These are phyloP conservation scores for Globisporangium emineosum DNA, from an alignment of 352 stramenopile species.

Conservation along the genomic window DNA sequence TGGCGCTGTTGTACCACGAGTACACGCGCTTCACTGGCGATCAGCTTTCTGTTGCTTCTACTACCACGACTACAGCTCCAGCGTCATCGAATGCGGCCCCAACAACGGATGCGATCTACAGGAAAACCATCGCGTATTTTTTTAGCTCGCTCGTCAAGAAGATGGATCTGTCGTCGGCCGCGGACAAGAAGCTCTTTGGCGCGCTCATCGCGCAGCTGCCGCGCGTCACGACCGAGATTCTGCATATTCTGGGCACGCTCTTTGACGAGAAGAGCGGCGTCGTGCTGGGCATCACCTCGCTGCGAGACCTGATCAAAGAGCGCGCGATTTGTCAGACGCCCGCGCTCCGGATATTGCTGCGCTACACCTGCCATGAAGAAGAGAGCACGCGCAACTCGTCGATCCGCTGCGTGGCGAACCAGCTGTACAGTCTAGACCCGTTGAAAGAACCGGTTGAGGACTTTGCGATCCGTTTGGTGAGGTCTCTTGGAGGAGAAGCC, in stretches of 20 bases:
- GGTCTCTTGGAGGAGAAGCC: constrained; percentile 38
- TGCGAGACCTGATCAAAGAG: constrained; percentile 71
- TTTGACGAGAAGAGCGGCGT: constrained; percentile 57
- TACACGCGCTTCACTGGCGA: constrained; percentile 48
- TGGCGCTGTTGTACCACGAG: constrained; percentile 55
- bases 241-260: constrained; percentile 42
- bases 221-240: constrained; percentile 52
- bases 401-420: constrained; percentile 77
- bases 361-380: constrained; percentile 66
- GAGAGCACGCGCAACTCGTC: constrained; percentile 63
- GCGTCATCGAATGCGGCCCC: not conserved
- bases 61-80: not conserved
- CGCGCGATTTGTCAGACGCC: constrained; percentile 47
- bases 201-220: constrained; percentile 51
- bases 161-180: constrained; percentile 55
- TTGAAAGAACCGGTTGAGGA: constrained; percentile 60
- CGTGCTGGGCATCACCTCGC: constrained; percentile 66
- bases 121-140: constrained; percentile 46
- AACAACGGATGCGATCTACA: constrained; percentile 29
- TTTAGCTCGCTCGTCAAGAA: constrained; percentile 36
- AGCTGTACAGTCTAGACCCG: constrained; percentile 55
- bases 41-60: constrained; percentile 8
- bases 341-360: constrained; percentile 59
- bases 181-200: constrained; percentile 72
- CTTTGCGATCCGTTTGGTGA: constrained; percentile 55